Evolutionary conservation across 1,284 basidiomycete species (phyloP).

Genomic region (Agroathelia rolfsii): DNA sequence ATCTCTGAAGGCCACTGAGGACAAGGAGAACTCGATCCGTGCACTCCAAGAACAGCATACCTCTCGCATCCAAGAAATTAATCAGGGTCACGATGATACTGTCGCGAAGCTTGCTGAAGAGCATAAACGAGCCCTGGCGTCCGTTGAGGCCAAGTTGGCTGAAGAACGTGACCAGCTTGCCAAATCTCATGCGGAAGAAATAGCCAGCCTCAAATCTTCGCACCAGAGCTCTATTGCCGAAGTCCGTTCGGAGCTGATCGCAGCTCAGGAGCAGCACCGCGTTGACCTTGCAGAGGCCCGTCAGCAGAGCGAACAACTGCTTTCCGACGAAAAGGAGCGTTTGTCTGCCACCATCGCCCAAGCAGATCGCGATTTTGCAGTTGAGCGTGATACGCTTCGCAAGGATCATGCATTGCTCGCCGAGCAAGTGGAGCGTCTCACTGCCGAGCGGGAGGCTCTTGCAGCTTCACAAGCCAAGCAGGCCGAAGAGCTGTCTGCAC

Average conservation of each 20-base stretch:
- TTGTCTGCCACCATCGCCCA: conserved; percentile 29
- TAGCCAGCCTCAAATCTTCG: conserved; percentile 31
- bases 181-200: conserved; percentile 29
- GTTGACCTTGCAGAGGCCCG: conserved; percentile 30
- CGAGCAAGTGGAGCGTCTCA: conserved; percentile 17
- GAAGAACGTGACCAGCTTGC: conserved; percentile 16
- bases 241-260: conserved; percentile 32
- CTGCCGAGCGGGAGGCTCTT: conserved; percentile 9
- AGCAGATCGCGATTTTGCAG: conserved; percentile 22
- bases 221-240: conserved; percentile 36
- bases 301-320: conserved; percentile 25
- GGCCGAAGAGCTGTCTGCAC: conserved; percentile 29
- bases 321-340: conserved; percentile 31
- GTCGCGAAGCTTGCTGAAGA: conserved; percentile 32
- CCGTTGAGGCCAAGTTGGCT: conserved; percentile 18
- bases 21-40: conserved; percentile 41
- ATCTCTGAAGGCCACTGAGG: conserved; percentile 30
- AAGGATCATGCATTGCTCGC: conserved; percentile 16
- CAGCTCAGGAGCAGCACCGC: conserved; percentile 35
- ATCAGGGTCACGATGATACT: conserved; percentile 45
- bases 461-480: conserved; percentile 21
- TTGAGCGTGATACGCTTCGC: conserved; percentile 20
- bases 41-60: conserved; percentile 47
- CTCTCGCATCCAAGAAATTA: conserved; percentile 40
- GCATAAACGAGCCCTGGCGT: conserved; percentile 30